Percentiles rank a stretch among this genome's conserved stretches.
Conservation (phyloP, 192 early-diverging fungal species). For the Geosiphon pyriformis region DNA sequence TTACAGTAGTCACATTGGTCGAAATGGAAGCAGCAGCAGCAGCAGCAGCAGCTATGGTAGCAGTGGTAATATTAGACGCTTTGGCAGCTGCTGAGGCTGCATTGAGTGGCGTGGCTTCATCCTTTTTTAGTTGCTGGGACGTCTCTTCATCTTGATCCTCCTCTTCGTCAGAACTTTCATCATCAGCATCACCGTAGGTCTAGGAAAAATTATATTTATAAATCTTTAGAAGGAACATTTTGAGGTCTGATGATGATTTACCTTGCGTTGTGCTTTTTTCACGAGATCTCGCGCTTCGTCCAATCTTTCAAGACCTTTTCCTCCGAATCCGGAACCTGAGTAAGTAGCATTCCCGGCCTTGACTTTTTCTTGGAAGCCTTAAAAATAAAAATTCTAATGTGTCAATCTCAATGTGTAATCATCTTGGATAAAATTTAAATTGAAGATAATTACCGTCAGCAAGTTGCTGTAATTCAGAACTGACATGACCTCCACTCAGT, state of each 20-base stretch:
- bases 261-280: conserved; percentile 87
- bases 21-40: conserved; percentile 20
- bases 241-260: conserved; percentile 22
- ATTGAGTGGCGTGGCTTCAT: conserved; percentile 35
- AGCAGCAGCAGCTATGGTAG: conserved; percentile 19
- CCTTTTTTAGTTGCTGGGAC: conserved; percentile 38
- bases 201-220: conserved; percentile 22
- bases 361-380: conserved; percentile 69
- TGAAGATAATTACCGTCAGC: conserved; percentile 49
- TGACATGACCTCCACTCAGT: conserved; percentile 67
- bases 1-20: not conserved
- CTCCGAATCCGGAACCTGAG: conserved; percentile 83
- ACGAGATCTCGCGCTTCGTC: conserved; percentile 87
- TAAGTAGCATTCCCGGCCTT: conserved; percentile 67
- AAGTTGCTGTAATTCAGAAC: conserved; percentile 69
- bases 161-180: conserved; percentile 65
- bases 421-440: conserved; percentile 35
- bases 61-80: conserved; percentile 12
- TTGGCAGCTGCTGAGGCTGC: conserved; percentile 37
- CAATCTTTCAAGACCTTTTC: conserved; percentile 92
- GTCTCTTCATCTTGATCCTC: conserved; percentile 41
- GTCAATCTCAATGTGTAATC: conserved; percentile 15
- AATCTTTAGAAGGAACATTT: not conserved
- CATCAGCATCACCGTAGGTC: conserved; percentile 64
- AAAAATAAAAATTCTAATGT: conserved; percentile 18